Percentiles rank a stretch among this genome's conserved stretches.
These are phyloP conservation scores for Solanum ossicruentum DNA, from an alignment of 257 asterid species.

Conservation along the genomic window DNA sequence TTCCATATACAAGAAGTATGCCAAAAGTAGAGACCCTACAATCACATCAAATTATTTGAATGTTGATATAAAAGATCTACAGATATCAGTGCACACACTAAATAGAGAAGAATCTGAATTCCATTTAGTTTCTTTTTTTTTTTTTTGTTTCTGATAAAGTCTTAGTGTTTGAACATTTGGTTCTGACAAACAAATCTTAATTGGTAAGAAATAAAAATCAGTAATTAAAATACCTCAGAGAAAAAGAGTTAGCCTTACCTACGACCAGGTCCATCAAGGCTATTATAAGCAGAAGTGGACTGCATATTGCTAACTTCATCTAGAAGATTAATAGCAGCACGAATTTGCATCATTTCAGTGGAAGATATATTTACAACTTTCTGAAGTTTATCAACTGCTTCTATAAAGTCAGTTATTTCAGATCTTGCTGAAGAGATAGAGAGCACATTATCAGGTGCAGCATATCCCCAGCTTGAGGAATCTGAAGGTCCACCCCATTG, in stretches of 20 bases:
- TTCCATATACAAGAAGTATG: background rate
- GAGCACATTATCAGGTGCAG: conserved; percentile 20
- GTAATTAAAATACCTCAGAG: background rate
- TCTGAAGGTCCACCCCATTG: conserved; percentile 55
- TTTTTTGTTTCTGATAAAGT: background rate
- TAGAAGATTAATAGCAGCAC: conserved; percentile 57
- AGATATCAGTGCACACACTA: background rate
- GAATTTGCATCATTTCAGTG: conserved; percentile 67
- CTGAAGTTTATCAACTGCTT: conserved; percentile 47
- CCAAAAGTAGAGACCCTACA: background rate
- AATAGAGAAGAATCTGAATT: background rate
- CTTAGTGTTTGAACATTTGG: background rate
- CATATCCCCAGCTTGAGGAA: conserved; percentile 25
- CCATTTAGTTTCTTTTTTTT: background rate
- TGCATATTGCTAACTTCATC: conserved; percentile 57
- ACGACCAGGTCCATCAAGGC: conserved; percentile 95
- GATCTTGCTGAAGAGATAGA: conserved; percentile 35
- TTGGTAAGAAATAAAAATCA: background rate
- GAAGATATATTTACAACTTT: conserved; percentile 24
- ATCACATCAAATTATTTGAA: background rate
- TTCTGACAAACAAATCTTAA: background rate
- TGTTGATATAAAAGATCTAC: background rate
- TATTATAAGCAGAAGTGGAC: conserved; percentile 62
- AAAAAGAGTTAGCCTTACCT: conserved; percentile 28
- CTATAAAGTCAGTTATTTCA: conserved; percentile 43